Base-by-base conservation (phyloP, 352 stramenopile genomes). In the Globisporangium uncinulatum region DNA sequence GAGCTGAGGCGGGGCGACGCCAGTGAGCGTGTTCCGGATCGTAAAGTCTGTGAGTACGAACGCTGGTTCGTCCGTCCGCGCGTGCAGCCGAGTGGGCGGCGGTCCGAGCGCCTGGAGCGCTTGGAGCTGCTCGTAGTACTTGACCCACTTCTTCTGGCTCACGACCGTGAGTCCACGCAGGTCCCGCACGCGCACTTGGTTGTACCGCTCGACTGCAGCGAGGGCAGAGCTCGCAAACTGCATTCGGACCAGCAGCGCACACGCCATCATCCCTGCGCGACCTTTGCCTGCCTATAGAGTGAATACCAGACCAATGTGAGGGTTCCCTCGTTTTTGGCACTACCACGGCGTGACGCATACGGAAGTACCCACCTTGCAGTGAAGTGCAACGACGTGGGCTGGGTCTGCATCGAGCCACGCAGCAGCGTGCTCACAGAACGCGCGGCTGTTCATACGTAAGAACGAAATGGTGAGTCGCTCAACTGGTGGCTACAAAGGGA, bases 261-360 rank as follows among this genome's bases (percentile, higher is more conserved):
- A 91, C 15, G 76, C 72, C 81, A 91, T 91, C 81, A 91, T 91
- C 1, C 81, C 81, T 20, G 78, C 81, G 49, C 81, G 63, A 21
- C 81, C 81, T 55, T 91, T 91, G 36, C 81, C 81, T 19, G 81
- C 81, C 74, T 84, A 42, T 10, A 29, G 1, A 29, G 41, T 9
- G 37, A 15, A 21, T 1, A 37, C 9, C 54, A 20, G 29, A 0
- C 56, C 19, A 34, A 6, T 32, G 44, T 49, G 15, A 49, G 20
- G 19, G 9, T 6, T 49, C 44, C 10, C 44, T 32, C 19, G 1
- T 41, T 49, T 6, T 50, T 34, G 55, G 51, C 34, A 42, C 4
- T 21, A 24, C 3, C 7, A 20, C 44, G 4, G 24, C 6, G 31
- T 17, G 20, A 7, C 11, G 24, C 24, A 29, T 29, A 1, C 24